Evolutionary conservation across 306 rosid genomes (phyloP).

Genomic region (Castanopsis chinensis): DNA sequence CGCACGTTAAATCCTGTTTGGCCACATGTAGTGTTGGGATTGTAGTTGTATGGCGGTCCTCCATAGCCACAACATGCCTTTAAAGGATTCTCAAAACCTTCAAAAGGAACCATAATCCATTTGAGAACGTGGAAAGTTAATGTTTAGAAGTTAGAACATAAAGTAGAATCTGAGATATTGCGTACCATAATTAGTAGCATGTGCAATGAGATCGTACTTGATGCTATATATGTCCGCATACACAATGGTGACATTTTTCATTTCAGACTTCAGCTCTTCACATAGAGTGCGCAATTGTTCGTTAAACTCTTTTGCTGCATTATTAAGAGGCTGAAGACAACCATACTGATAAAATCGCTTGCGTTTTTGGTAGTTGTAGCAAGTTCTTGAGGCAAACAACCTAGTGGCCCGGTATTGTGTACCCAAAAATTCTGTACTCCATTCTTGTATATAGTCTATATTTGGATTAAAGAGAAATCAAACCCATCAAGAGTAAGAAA

Average conservation of each 20-base stretch:
- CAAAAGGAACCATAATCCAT: neutral
- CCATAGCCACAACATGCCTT: constrained; percentile 36
- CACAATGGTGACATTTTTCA: constrained; percentile 27
- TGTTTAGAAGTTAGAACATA: neutral
- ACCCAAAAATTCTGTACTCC: constrained; percentile 29
- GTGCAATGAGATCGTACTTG: constrained; percentile 27
- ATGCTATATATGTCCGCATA: constrained; percentile 31
- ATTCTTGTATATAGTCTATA: constrained; percentile 10
- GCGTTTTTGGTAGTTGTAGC: constrained; percentile 7
- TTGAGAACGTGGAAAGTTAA: neutral
- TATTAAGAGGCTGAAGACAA: constrained; percentile 24
- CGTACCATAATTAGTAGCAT: constrained; percentile 17
- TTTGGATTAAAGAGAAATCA: neutral
- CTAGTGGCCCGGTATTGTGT: constrained; percentile 33
- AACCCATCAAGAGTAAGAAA: too few species aligned
- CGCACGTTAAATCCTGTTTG: constrained; percentile 18
- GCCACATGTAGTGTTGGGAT: constrained; percentile 18
- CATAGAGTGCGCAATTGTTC: constrained; percentile 13
- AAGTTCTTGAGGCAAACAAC: constrained; percentile 29
- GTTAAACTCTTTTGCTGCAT: constrained; percentile 31
- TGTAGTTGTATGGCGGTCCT: constrained; percentile 35
- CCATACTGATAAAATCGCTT: constrained; percentile 15
- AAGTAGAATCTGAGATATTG: neutral
- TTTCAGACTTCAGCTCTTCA: constrained; percentile 19
- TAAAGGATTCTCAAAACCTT: constrained; percentile 34